Base-by-base conservation (phyloP, 352 stramenopile genomes). In the Albugo candida region DNA sequence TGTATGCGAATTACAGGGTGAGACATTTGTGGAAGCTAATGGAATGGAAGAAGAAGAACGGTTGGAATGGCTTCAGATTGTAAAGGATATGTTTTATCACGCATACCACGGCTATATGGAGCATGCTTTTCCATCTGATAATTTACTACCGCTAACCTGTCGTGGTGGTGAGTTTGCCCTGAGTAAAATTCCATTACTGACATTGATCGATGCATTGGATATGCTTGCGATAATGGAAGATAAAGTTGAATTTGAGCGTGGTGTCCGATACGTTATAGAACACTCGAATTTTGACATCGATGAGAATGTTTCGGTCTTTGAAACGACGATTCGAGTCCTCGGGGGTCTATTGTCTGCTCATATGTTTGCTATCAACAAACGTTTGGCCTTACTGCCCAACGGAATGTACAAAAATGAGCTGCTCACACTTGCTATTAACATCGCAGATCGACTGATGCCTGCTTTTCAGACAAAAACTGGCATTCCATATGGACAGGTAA, bases 401-500 rank as follows among this genome's bases (percentile, higher is more conserved):
- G 87, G 67, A 47, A 57, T 55, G 27, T 99, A 99, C 63, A 64
- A 96, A 44, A 83, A 72, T 13, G 78, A 86, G 51, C 69, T 99
- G 11, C 63, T 99, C 31, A 38, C 56, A 13, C 68, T 99, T 24
- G 94, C 95, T 1, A 53, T 88, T 14, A 95, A 99, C 61, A 67
- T 99, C 41, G 95, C 75, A 2, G 71, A 97, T 24, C 81, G 96
- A 2, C 62, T 99, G 5, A 61, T 98, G 51, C 80, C 83, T 16
- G 95, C 95, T 36, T 99, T 99, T 65, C 60, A 95, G 36, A 98
- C 94, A 1, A 55, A 66, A 19, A 98, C 93, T 20, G 80, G 76
- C 8, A 98, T 99, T 59, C 94, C 95, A 14, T 98, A 92, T 58
- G 93, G 94, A 18, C 97, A 91, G 2, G 93, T 99, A 13, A 98